Evolutionary conservation across 2,329 filamentous ascomycete species (phyloP).

Genomic region (Colletotrichum cereale): DNA sequence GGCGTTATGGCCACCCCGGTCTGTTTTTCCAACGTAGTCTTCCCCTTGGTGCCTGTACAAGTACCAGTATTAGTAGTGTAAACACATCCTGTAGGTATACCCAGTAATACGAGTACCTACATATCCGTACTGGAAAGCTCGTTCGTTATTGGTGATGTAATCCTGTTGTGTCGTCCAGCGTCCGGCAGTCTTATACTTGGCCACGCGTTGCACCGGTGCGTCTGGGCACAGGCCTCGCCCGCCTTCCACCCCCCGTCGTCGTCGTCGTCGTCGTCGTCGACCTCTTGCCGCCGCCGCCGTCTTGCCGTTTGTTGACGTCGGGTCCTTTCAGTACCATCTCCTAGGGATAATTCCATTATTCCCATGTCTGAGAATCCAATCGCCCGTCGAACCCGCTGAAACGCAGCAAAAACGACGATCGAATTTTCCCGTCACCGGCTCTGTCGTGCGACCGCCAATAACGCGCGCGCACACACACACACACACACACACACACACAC

Average conservation of each 20-base stretch:
- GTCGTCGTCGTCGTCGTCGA: slow-evolving; percentile 1
- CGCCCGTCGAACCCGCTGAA: slow-evolving; percentile 15
- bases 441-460: not conserved
- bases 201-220: slow-evolving; percentile 32
- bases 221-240: slow-evolving; percentile 25
- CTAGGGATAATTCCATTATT: slow-evolving; percentile 13
- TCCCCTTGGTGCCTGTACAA: not conserved
- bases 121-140: slow-evolving; percentile 2
- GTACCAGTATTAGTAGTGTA: not conserved
- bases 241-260: not conserved
- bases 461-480: not conserved
- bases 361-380: slow-evolving; percentile 6
- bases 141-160: slow-evolving; percentile 36
- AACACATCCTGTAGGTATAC: not conserved
- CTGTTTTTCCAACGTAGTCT: not conserved
- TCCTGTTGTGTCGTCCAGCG: slow-evolving; percentile 14
- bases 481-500: not conserved
- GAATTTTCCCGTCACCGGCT: not conserved
- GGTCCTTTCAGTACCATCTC: not conserved
- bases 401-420: slow-evolving; percentile 14
- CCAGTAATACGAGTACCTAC: too few relatives aligned
- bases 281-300: not conserved
- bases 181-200: not conserved
- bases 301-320: not conserved
- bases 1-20: slow-evolving; percentile 9